Evolutionary conservation across 805 yeast genomes (phyloP).

Genomic region (Wickerhamomyces alni): DNA sequence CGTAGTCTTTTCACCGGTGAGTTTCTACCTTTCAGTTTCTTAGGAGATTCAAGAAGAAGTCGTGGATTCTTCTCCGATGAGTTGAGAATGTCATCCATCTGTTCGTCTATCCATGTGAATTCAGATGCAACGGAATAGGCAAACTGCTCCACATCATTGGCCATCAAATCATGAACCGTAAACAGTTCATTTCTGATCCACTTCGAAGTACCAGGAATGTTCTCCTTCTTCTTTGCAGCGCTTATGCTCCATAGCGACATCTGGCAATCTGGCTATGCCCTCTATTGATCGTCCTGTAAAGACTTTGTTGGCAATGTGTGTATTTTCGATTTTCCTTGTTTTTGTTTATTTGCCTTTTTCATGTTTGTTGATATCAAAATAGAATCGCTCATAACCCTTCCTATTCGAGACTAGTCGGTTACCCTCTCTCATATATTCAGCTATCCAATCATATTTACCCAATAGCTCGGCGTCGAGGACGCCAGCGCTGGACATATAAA

Average conservation of each 20-base stretch:
- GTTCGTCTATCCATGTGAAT: slow-evolving; percentile 35
- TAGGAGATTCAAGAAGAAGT: slow-evolving; percentile 21
- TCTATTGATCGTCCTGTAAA: slow-evolving; percentile 3
- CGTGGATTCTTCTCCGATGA: slow-evolving; percentile 22
- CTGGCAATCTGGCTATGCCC: background rate
- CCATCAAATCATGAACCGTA: slow-evolving; percentile 32
- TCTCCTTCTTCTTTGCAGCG: slow-evolving; percentile 22
- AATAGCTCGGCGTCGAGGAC: too few species aligned
- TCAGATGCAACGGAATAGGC: slow-evolving; percentile 33
- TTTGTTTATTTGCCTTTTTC: slow-evolving; percentile 3
- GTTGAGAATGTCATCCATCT: slow-evolving; percentile 30
- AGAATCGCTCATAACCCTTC: too few species aligned
- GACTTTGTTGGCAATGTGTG: too few species aligned
- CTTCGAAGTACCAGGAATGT: slow-evolving; percentile 44
- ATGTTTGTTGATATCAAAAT: slow-evolving; percentile 5
- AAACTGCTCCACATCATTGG: slow-evolving; percentile 32
- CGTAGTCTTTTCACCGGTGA: slow-evolving; percentile 24
- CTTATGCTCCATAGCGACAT: slow-evolving; percentile 26
- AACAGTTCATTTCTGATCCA: slow-evolving; percentile 43
- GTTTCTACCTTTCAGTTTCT: slow-evolving; percentile 17
- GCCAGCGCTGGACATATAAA: too few species aligned
- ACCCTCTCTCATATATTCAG: slow-evolving; percentile 4
- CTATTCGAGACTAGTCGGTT: too few species aligned
- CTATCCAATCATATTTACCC: too few species aligned
- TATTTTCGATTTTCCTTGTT: slow-evolving; percentile 4